Evolutionary conservation across 177 flowering plant species (phyloP).

Genomic region (Tripterygium wilfordii): DNA sequence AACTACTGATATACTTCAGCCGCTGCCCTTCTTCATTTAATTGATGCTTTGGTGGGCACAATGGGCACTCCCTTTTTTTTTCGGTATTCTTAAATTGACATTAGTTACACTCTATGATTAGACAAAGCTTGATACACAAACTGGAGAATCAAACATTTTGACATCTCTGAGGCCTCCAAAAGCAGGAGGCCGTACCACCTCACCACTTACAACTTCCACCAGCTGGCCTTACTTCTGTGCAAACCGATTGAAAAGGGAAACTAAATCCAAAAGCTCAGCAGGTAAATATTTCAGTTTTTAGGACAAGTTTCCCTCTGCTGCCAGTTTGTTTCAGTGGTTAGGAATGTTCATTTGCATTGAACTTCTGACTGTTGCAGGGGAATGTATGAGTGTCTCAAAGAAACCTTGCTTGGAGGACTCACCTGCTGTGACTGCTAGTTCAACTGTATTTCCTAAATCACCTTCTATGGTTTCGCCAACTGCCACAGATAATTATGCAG

Average conservation of each 20-base stretch:
- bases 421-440: too few species aligned
- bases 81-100: too few species aligned
- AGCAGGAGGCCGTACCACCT: not conserved
- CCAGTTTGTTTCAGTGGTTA: too few species aligned
- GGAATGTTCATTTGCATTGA: not conserved
- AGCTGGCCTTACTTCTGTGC: too few species aligned
- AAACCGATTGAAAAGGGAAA: not conserved
- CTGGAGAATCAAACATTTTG: not conserved
- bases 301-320: not conserved
- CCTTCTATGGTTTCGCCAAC: constrained; percentile 2
- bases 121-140: not conserved
- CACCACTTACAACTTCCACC: not conserved
- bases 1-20: too few species aligned
- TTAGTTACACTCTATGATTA: too few species aligned
- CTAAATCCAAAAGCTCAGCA: not conserved
- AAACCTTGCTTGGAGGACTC: not conserved
- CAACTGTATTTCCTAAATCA: constrained; percentile 2
- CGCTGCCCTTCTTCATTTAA: too few species aligned
- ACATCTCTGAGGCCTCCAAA: not conserved
- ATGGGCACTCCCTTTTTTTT: too few species aligned
- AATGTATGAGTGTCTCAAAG: not conserved
- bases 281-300: not conserved
- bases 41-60: too few species aligned
- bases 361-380: not conserved
- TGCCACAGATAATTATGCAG: not conserved